Evolutionary conservation across 1,284 basidiomycete genomes (phyloP), one percentile per base, ranked within the genome.

Genomic region (Termitomyces sp.): DNA sequence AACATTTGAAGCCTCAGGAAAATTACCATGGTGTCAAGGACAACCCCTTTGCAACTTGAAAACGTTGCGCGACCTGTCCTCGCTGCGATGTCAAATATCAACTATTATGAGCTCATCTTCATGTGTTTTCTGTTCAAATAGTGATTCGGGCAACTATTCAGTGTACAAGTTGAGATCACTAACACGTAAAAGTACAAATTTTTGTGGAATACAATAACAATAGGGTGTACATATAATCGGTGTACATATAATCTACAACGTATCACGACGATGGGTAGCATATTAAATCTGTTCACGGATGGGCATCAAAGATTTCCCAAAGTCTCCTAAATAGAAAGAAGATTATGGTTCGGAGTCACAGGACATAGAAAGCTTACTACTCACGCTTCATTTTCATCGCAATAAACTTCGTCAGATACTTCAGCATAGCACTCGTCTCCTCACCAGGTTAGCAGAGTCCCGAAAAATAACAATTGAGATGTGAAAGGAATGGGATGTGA

Each of bases 401-500:
- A 56, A 92, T 84, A 66, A 92, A 93, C 42, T 76, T 71, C 1
- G 84, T 82, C 4, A 94, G 70, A 61, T 86, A 89, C 19, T 77
- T 68, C 36, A 92, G 64, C 68, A 90, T 83, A 17, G 75, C 78
- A 4, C 76, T 74, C 5, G 84, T 83, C 70, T 94, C 91, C 66
- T 90, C 86, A 1, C 88, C 5, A 38, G 15, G 1, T 10, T n/a
- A 13, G 17, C 5, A 39, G 12, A 45, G 34, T 49, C 51, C 51
- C 26, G 28, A 46, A 46, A 9, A 38, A 21, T 28, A 28, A 28
- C 24, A 15, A 46, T n/a, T 19, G 5, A 49, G 15, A 12, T 21
- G 24, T 10, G 31, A 15, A 17, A 3, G 17, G 8, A 26, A 17
- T 31, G 12, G 19, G n/a, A n/a, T n/a, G n/a, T n/a, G n/a, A n/a